These are phyloP conservation scores for Nitzschia palea DNA, from an alignment of 108 stramenopile genomes.

Conservation along the genomic window DNA sequence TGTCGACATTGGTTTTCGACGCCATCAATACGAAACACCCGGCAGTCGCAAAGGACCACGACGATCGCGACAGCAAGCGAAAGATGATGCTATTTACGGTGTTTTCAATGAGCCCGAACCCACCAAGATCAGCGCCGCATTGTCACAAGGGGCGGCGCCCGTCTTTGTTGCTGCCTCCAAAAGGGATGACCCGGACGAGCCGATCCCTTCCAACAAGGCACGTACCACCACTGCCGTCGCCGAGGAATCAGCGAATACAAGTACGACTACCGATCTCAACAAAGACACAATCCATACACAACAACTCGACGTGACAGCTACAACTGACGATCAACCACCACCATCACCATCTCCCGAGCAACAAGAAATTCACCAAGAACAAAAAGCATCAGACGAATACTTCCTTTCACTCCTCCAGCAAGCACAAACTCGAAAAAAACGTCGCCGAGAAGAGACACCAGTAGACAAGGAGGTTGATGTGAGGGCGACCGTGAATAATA, in stretches of 20 bases:
- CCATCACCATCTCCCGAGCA: too few relatives aligned
- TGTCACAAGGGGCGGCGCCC: too few relatives aligned
- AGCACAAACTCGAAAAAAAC: conserved; percentile 17
- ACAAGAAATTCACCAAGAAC: conserved; percentile 17
- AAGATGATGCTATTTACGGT: conserved; percentile 45
- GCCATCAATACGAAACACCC: conserved; percentile 18
- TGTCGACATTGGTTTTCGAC: conserved; percentile 39
- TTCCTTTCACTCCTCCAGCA: conserved; percentile 24
- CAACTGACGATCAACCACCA: too few relatives aligned
- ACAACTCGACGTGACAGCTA: too few relatives aligned
- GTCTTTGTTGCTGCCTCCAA: conserved; percentile 29
- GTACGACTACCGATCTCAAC: too few relatives aligned
- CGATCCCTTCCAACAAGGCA: neutral
- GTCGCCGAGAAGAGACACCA: neutral
- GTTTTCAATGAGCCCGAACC: conserved; percentile 37
- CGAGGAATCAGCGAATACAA: too few relatives aligned
- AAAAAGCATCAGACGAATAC: conserved; percentile 38
- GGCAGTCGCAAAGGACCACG: conserved; percentile 6
- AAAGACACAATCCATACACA: too few relatives aligned
- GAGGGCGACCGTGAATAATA: neutral
- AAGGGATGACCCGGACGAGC: neutral
- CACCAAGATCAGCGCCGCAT: too few relatives aligned
- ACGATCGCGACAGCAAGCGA: neutral
- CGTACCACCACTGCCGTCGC: too few relatives aligned
- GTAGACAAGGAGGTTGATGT: neutral